A percentile compares a stretch with the other conserved stretches of the same genome.
Evolutionary conservation across 139 green algal species (phyloP).

Genomic region (Volvox reticuliferus): DNA sequence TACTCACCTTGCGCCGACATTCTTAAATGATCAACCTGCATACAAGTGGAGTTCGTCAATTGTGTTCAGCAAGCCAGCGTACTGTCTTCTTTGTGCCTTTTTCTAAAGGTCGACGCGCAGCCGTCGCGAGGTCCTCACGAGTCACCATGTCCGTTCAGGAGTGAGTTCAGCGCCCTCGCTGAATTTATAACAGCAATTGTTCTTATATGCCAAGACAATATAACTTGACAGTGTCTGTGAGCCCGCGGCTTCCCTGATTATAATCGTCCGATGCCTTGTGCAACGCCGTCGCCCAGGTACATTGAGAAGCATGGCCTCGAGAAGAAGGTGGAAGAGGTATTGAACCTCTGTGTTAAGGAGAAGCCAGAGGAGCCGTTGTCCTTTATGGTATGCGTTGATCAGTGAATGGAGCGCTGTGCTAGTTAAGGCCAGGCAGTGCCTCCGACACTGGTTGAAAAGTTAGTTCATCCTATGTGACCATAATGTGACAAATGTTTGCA

Average conservation of each 20-base stretch:
- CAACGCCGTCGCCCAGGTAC: constrained; percentile 78
- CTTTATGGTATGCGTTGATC: constrained; percentile 84
- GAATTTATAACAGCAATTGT: neutral
- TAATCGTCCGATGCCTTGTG: neutral
- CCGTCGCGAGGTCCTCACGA: constrained; percentile 1
- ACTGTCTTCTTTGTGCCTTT: neutral
- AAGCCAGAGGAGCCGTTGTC: constrained; percentile 91
- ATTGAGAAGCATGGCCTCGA: constrained; percentile 89
- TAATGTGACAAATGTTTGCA: constrained; percentile 36
- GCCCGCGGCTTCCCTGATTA: neutral
- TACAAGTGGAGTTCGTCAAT: too few relatives aligned
- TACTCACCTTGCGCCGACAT: too few relatives aligned
- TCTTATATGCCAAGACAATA: too few relatives aligned
- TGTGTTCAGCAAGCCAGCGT: too few relatives aligned
- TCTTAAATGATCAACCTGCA: too few relatives aligned
- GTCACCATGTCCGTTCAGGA: constrained; percentile 43
- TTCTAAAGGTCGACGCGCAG: neutral
- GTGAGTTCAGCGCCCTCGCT: neutral
- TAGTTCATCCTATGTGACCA: neutral
- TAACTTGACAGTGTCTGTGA: too few relatives aligned
- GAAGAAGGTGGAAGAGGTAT: constrained; percentile 92
- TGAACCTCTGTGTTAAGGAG: constrained; percentile 93
- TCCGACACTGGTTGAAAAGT: constrained; percentile 3
- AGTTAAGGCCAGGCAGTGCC: neutral
- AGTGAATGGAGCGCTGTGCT: neutral